These are phyloP conservation scores for Lecanoromycetidae sp. DNA, from an alignment of 2,329 filamentous ascomycete genomes.

Conservation along the genomic window DNA sequence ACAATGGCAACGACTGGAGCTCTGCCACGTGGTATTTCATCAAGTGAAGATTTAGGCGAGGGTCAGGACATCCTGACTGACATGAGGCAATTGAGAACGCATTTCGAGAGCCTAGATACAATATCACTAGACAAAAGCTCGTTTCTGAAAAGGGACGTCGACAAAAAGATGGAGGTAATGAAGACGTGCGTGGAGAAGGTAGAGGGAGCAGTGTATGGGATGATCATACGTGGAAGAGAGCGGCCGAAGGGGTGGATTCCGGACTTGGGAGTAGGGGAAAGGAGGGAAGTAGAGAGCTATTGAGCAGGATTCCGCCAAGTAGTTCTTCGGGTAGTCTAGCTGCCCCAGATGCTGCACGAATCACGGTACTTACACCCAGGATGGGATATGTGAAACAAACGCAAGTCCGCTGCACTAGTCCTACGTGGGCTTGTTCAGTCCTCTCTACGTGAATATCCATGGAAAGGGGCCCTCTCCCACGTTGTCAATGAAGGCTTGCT, in stretches of 20 bases:
- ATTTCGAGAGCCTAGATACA: slow-evolving; percentile 61
- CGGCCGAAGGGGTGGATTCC: slow-evolving; percentile 86
- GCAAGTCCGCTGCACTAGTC: no score
- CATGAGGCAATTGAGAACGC: slow-evolving; percentile 62
- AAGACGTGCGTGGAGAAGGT: slow-evolving; percentile 84
- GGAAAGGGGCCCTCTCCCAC: no score
- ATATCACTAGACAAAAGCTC: slow-evolving; percentile 19
- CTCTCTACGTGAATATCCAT: no score
- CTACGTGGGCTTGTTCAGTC: no score
- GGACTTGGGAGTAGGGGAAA: slow-evolving; percentile 44
- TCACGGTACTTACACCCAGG: no score
- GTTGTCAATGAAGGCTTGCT: no score
- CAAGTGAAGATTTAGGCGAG: slow-evolving; percentile 21
- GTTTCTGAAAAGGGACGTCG: slow-evolving; percentile 46
- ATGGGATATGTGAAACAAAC: no score
- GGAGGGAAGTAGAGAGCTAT: slow-evolving; percentile 27
- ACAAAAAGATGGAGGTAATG: slow-evolving; percentile 79
- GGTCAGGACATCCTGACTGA: slow-evolving; percentile 62
- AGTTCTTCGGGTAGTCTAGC: no score
- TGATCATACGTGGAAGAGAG: slow-evolving; percentile 77
- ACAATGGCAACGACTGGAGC: slow-evolving; percentile 62
- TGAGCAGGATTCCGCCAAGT: no score
- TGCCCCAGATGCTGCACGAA: no score
- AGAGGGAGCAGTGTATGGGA: slow-evolving; percentile 76
- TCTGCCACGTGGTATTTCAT: slow-evolving; percentile 22